Percentiles rank a stretch among this genome's conserved stretches.
phyloP scores from a whole-genome alignment of 2,329 filamentous ascomycete species.

The Colletotrichum coccodes region DNA sequence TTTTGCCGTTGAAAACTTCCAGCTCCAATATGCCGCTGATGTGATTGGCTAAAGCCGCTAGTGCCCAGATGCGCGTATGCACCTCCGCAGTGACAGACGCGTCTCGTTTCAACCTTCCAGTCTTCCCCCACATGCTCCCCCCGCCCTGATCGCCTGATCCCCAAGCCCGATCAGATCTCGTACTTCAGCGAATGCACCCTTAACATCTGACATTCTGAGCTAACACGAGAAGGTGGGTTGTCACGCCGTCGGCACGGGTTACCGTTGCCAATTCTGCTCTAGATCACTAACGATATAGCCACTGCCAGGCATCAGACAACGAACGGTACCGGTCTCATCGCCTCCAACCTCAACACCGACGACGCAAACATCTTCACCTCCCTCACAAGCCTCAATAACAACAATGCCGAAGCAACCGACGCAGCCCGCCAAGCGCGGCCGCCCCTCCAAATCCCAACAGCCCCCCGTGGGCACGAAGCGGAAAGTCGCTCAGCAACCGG shows the following conservation, averaged over 20 bases:
- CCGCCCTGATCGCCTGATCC: conserved; percentile 30
- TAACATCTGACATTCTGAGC: conserved; percentile 1
- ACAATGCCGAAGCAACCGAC: conserved; percentile 57
- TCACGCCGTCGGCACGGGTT: neutral
- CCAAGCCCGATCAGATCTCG: conserved; percentile 28
- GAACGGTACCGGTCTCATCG: neutral
- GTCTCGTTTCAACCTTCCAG: conserved; percentile 15
- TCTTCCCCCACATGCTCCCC: conserved; percentile 22
- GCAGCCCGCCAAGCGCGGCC: conserved; percentile 46
- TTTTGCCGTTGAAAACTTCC: neutral
- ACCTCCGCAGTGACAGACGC: conserved; percentile 9
- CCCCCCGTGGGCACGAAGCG: conserved; percentile 15
- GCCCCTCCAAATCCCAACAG: conserved; percentile 38
- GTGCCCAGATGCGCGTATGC: neutral
- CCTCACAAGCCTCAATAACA: neutral
- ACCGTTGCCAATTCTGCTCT: neutral
- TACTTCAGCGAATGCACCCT: conserved; percentile 17
- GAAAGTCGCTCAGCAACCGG: conserved; percentile 39
- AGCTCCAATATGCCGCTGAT: neutral
- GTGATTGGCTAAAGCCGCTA: conserved; percentile 24
- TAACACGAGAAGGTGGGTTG: neutral
- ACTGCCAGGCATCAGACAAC: neutral
- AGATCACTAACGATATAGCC: neutral
- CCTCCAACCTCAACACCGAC: neutral
- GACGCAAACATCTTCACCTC: neutral